Conservation (phyloP, 2,329 filamentous ascomycete species). For the Aspergillus bombycis region DNA sequence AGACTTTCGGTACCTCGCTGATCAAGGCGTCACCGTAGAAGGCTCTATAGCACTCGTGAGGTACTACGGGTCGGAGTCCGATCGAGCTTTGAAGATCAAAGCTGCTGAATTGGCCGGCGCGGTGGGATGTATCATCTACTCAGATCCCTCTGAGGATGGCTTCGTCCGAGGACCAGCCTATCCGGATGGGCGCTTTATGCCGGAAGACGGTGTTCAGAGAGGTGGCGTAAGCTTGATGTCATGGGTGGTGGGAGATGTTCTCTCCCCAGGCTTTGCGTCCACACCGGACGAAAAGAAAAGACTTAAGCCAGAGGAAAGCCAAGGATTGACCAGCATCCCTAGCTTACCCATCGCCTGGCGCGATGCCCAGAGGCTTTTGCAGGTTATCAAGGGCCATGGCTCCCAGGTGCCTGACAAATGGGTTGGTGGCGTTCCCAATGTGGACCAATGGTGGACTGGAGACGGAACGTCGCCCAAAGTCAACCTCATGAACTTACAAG, state of each 20-base stretch:
- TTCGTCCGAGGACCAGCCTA: conserved; percentile 73
- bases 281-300: conserved; percentile 57
- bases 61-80: conserved; percentile 73
- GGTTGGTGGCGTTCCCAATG: conserved; percentile 74
- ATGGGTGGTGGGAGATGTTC: conserved; percentile 85
- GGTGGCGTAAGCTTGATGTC: conserved; percentile 79
- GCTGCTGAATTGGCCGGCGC: conserved; percentile 86
- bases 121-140: conserved; percentile 87
- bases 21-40: conserved; percentile 71
- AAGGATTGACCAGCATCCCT: conserved; percentile 78
- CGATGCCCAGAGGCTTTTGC: conserved; percentile 79
- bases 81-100: conserved; percentile 82
- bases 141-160: conserved; percentile 83
- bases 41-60: conserved; percentile 84
- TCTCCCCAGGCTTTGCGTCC: conserved; percentile 81
- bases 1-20: conserved; percentile 75
- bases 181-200: conserved; percentile 79
- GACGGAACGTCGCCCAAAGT: conserved; percentile 74
- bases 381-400: conserved; percentile 75
- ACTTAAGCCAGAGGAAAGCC: conserved; percentile 69
- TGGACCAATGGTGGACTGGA: conserved; percentile 84
- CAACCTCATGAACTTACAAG: conserved; percentile 81
- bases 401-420: conserved; percentile 69
- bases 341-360: conserved; percentile 89
- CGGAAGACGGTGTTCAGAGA: conserved; percentile 78